Evolutionary conservation across 306 rosid genomes (phyloP), one percentile per base, ranked within the genome.

Genomic region (Glycyrrhiza uralensis): DNA sequence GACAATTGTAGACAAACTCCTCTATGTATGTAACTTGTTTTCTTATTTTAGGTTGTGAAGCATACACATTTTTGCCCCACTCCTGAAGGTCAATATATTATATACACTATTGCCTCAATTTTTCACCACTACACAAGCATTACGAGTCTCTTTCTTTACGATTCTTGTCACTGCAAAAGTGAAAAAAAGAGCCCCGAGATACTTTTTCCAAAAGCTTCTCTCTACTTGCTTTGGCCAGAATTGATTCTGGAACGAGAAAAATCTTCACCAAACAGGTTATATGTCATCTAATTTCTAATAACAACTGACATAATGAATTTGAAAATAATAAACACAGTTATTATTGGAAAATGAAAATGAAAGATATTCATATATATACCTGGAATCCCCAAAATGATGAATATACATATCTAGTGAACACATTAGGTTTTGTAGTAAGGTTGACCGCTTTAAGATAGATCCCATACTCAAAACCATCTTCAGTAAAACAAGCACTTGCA

Each of bases 311-410:
- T 14, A 13, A 17, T 4, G 15, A 50, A 41, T 8, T 55, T 17
- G 5, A 55, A 69, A 61, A 59, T 38, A 28, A 58, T 13, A 35
- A 15, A 78, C 9, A 51, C 10, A 18, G 33, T 29, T 77, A 68
- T 36, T 44, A 28, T 26, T 33, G 47, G 64, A 38, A 55, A 4
- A 46, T 7, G 42, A 58, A n/a, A 46, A 60, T 46, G 17, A 54
- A 77, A 68, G 57, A 20, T 30, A n/a, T n/a, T n/a, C n/a, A n/a
- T n/a, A n/a, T n/a, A n/a, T n/a, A 60, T 76, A 90, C 98, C 96
- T 90, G 97, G 76, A 93, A 93, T 69, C 98, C 97, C 98, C 98
- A 90, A 81, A 87, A 93, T 13, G 88, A 71, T 12, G 96, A 79
- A 69, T 82, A 90, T 10, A 82, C 63, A 70, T 93, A 93, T 93